Evolutionary conservation across 2,329 filamentous ascomycete genomes (phyloP).

Genomic region (Verticillium longisporum): DNA sequence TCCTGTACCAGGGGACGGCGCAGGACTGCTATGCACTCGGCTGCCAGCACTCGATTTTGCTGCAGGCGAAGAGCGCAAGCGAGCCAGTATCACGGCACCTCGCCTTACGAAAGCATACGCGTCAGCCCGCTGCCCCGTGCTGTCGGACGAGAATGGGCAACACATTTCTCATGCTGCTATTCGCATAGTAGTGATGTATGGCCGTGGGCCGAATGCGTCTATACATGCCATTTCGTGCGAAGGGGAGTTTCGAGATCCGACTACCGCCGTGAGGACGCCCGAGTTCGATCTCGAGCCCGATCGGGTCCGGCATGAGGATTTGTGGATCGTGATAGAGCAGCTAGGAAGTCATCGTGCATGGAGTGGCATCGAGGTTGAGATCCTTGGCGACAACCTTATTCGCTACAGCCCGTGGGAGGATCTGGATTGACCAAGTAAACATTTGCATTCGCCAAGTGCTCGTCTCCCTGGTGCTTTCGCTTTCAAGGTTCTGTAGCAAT

Average conservation of each 20-base stretch:
- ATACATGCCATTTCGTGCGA: conserved; percentile 60
- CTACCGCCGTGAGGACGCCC: conserved; percentile 58
- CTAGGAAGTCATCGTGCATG: conserved; percentile 47
- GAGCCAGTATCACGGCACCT: conserved; percentile 29
- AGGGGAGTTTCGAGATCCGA: conserved; percentile 68
- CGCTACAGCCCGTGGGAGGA: conserved; percentile 35
- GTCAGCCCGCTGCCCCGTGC: conserved; percentile 27
- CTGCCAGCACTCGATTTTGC: conserved; percentile 50
- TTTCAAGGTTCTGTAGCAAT: background rate
- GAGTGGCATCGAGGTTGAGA: conserved; percentile 43
- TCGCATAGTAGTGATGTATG: conserved; percentile 65
- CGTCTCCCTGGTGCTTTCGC: background rate
- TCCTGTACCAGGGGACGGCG: conserved; percentile 63
- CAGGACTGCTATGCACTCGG: conserved; percentile 61
- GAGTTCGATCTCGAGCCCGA: conserved; percentile 69
- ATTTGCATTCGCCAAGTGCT: background rate
- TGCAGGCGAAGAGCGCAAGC: conserved; percentile 28
- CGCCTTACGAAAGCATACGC: conserved; percentile 57
- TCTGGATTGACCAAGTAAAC: conserved; percentile 3
- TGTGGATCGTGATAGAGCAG: conserved; percentile 79
- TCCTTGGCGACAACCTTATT: conserved; percentile 42
- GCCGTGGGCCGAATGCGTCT: conserved; percentile 61
- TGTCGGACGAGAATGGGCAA: conserved; percentile 5
- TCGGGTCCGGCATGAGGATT: conserved; percentile 44
- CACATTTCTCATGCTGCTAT: conserved; percentile 35